Conservation (phyloP, 495 filamentous ascomycete genomes). For the Glonium stellatum region DNA sequence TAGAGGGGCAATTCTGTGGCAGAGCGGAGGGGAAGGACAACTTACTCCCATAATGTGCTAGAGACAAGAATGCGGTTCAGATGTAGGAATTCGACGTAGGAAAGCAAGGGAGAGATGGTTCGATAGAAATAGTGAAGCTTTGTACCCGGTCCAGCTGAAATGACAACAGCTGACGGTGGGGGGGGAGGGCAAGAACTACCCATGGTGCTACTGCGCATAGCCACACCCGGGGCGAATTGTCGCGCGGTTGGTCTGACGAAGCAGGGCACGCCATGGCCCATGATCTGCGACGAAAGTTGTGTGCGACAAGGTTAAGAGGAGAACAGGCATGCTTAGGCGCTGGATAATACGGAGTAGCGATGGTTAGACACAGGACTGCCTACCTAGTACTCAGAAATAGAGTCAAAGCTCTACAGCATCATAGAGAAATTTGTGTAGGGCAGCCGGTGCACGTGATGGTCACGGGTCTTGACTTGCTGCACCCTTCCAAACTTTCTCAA, state of each 20-base stretch:
- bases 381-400: too few relatives aligned
- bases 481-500: too few relatives aligned
- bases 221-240: neutral
- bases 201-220: neutral
- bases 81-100: neutral
- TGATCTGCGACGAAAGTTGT: neutral
- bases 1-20: neutral
- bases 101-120: neutral
- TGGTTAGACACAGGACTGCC: too few relatives aligned
- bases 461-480: too few relatives aligned
- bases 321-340: too few relatives aligned
- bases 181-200: slow-evolving; percentile 7
- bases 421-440: too few relatives aligned
- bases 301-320: too few relatives aligned
- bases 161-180: slow-evolving; percentile 3
- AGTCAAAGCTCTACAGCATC: too few relatives aligned
- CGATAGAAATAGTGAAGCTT: neutral
- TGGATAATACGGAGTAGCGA: too few relatives aligned
- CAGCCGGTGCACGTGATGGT: too few relatives aligned
- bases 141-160: neutral
- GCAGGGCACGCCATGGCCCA: neutral
- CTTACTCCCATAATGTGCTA: slow-evolving; percentile 6
- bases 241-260: neutral
- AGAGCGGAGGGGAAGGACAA: neutral
- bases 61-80: neutral